These are phyloP conservation scores for Peterozyma xylosa DNA, from an alignment of 805 yeast species.

Conservation along the genomic window DNA sequence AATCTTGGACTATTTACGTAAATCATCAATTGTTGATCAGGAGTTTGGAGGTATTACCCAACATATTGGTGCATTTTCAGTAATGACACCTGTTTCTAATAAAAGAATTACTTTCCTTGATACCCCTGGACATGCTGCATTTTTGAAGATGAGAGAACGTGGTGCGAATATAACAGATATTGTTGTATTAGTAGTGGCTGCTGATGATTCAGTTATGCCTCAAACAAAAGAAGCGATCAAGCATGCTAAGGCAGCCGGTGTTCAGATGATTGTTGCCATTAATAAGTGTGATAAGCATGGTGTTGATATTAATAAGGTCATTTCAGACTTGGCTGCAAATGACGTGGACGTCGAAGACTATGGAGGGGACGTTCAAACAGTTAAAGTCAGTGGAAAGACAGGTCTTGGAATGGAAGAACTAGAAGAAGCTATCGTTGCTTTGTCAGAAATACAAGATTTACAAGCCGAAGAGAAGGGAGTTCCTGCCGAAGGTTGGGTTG, in stretches of 20 bases:
- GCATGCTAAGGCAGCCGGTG: conserved; percentile 78
- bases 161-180: conserved; percentile 95
- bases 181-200: conserved; percentile 88
- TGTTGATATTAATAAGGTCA: conserved; percentile 66
- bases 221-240: conserved; percentile 94
- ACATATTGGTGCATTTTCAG: conserved; percentile 95
- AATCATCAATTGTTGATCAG: conserved; percentile 71
- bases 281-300: conserved; percentile 86
- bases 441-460: conserved; percentile 78
- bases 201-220: conserved; percentile 97
- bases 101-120: conserved; percentile 83
- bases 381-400: conserved; percentile 81
- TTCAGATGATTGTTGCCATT: conserved; percentile 83
- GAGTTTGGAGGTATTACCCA: conserved; percentile 98
- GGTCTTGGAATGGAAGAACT: conserved; percentile 85
- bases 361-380: conserved; percentile 93
- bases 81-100: conserved; percentile 66
- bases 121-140: conserved; percentile 98
- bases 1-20: conserved; percentile 77
- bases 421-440: conserved; percentile 81
- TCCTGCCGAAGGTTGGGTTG: conserved; percentile 77
- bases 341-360: conserved; percentile 85
- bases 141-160: conserved; percentile 90
- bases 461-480: conserved; percentile 49
- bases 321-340: conserved; percentile 66